Percentiles rank a stretch among this genome's conserved stretches.
phyloP scores from a whole-genome alignment of 352 stramenopile genomes.

The Phytopythium delawarense region DNA sequence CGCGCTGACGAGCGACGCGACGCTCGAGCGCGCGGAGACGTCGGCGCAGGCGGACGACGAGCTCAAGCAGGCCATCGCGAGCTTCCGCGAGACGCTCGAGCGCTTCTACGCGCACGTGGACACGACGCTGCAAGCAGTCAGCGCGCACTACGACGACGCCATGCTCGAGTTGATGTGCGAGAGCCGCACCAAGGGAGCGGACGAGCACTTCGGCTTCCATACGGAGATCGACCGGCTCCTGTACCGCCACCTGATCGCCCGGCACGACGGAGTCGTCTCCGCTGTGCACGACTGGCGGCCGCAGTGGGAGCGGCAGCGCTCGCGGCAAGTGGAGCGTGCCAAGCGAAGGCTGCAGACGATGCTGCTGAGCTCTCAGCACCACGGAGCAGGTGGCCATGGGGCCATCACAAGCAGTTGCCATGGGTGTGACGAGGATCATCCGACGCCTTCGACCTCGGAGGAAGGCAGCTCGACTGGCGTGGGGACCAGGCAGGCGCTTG shows the following conservation, averaged over 20 bases:
- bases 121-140: neutral
- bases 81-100: neutral
- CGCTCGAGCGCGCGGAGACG: neutral
- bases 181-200: constrained; percentile 2
- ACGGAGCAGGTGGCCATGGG: neutral
- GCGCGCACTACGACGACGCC: neutral
- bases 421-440: neutral
- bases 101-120: neutral
- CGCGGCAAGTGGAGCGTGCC: neutral
- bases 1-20: neutral
- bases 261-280: neutral
- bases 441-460: neutral
- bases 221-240: neutral
- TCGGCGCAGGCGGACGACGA: neutral
- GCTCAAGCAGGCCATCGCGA: neutral
- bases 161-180: constrained; percentile 4
- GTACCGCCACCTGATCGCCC: neutral
- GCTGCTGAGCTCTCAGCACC: neutral
- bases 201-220: constrained; percentile 4
- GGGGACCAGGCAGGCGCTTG: neutral
- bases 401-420: neutral
- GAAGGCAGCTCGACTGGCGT: neutral
- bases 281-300: neutral
- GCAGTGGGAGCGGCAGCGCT: neutral
- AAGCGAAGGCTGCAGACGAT: neutral